A percentile compares a stretch with the other conserved stretches of the same genome.
These are phyloP conservation scores for Trichoderma koningii DNA, from an alignment of 2,329 filamentous ascomycete genomes.

Conservation along the genomic window DNA sequence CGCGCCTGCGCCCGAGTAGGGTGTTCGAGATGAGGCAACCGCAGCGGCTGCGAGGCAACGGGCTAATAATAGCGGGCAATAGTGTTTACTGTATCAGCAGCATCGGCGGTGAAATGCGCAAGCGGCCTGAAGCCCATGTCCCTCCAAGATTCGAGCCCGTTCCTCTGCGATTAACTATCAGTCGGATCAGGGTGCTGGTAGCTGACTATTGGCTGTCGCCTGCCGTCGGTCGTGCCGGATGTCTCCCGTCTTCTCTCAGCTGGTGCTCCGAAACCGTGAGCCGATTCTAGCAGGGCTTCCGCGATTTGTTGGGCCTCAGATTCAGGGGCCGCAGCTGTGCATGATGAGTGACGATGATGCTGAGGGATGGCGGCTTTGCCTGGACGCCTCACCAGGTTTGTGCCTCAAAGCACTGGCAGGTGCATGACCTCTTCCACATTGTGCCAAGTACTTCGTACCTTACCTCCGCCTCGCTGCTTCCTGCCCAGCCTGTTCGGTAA, in stretches of 20 bases:
- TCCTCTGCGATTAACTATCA: background rate
- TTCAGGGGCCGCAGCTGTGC: background rate
- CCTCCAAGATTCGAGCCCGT: background rate
- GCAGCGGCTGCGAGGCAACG: conserved; percentile 6
- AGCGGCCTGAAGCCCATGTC: background rate
- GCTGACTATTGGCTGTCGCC: background rate
- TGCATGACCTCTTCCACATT: no score
- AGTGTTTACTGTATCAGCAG: no score
- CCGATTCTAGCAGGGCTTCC: background rate
- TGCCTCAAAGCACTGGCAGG: no score
- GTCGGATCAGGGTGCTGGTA: background rate
- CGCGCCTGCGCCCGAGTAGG: background rate
- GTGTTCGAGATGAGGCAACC: conserved; percentile 1
- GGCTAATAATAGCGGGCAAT: background rate
- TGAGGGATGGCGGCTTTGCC: conserved; percentile 3
- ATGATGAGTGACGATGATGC: conserved; percentile 8
- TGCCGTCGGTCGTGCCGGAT: background rate
- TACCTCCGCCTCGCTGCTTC: no score
- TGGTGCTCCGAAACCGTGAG: background rate
- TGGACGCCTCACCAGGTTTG: conserved; percentile 3
- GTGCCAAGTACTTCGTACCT: no score
- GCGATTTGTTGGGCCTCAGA: background rate
- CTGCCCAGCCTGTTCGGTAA: conserved; percentile 20
- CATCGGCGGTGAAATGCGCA: background rate
- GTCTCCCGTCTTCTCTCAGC: background rate